Evolutionary conservation across 495 filamentous ascomycete genomes (phyloP), one percentile per base, ranked within the genome.

Genomic region (Saxophila tyrrhenica): DNA sequence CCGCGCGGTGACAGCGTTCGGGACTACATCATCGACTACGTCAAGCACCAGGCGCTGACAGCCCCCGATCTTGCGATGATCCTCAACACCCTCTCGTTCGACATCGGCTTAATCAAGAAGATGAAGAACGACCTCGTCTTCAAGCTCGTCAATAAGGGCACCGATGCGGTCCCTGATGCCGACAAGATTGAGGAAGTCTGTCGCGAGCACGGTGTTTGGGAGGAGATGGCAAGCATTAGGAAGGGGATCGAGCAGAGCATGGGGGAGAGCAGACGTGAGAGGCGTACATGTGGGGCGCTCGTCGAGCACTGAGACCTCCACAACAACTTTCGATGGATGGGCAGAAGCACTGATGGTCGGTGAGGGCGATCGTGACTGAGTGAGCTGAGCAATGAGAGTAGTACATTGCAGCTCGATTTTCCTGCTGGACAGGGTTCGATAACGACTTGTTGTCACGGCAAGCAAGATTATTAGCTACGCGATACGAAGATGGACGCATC

Each of bases 1-100:
- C n/a, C 22, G n/a, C 55, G 55, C 25, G 55, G 55, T 25, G 42
- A 57, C 43, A 39, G 52, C 3, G 2, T 52, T 9, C 55, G 50
- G 41, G 42, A 46, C 22, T 11, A 48, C 17, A 29, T 57, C 39
- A 46, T 52, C 49, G 55, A 29, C 1, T 57, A 57, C 49, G 21
- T 51, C 20, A 24, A 52, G 13, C 23, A 52, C 35, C 25, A 25
- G 17, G 10, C 39, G 11, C 24, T 57, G 5, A 23, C 39, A 9
- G 16, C 7, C 17, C 13, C 41, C 16, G 49, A 57, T 23, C 51
- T 57, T 22, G 48, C 39, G 2, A 46, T 46, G 48, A 46, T 57
- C 24, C 15, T 46, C 16, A 39, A 52, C n/a, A 52, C 1, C 9
- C 42, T 51, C 13, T 11, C 13, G 13, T 52, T 45, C 39, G 55